Percentiles rank a stretch among this genome's conserved stretches.
Conservation (phyloP, 1,284 basidiomycete genomes). For the Microbotryum scabiosae region DNA sequence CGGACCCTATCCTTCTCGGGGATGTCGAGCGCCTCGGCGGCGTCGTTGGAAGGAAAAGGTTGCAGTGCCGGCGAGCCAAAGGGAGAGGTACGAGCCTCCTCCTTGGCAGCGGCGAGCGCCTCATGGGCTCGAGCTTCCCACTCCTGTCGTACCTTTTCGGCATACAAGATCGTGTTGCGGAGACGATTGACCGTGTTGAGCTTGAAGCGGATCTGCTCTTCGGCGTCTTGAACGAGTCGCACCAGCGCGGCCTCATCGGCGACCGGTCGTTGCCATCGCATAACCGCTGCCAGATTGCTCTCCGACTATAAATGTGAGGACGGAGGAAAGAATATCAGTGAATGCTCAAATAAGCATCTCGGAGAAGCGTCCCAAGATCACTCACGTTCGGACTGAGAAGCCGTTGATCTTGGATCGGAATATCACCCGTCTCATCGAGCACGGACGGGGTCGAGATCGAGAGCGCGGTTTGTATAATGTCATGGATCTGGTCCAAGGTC, state of each 20-base stretch:
- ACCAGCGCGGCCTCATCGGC: conserved; percentile 78
- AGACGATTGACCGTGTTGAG: conserved; percentile 90
- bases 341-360: background rate
- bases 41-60: conserved; percentile 14
- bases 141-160: conserved; percentile 93
- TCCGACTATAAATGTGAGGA: conserved; percentile 50
- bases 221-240: conserved; percentile 74
- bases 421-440: conserved; percentile 65
- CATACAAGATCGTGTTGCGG: conserved; percentile 95
- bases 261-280: conserved; percentile 71
- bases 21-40: conserved; percentile 24
- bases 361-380: background rate
- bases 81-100: conserved; percentile 45
- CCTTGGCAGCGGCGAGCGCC: conserved; percentile 54
- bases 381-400: conserved; percentile 55
- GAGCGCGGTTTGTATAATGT: conserved; percentile 67
- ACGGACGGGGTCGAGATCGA: conserved; percentile 82
- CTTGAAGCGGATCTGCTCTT: conserved; percentile 83
- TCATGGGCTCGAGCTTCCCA: conserved; percentile 82
- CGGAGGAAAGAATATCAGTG: background rate
- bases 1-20: conserved; percentile 25
- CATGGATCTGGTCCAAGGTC: conserved; percentile 73
- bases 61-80: conserved; percentile 42
- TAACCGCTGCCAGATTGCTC: conserved; percentile 66
- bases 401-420: conserved; percentile 85